Conservation (phyloP, 164 flowering plant species). For the Aristolochia californica region DNA sequence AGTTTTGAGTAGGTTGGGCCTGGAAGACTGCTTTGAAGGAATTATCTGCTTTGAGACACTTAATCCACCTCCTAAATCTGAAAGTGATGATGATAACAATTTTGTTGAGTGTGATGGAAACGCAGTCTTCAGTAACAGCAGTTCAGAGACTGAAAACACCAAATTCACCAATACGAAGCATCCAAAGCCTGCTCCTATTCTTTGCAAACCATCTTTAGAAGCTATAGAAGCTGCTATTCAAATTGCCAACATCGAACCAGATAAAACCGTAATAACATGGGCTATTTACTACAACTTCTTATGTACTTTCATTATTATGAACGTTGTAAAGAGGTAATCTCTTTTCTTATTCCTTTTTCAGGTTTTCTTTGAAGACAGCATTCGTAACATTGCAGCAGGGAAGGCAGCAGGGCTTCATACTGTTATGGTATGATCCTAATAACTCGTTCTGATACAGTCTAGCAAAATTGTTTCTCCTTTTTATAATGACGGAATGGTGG, state of each 20-base stretch:
- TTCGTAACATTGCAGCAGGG: slow-evolving; percentile 66
- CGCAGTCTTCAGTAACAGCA: slow-evolving; percentile 8
- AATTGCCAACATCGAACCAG: slow-evolving; percentile 58
- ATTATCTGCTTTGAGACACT: slow-evolving; percentile 94
- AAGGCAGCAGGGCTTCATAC: slow-evolving; percentile 82
- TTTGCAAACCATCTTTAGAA: slow-evolving; percentile 77
- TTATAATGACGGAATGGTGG: not conserved
- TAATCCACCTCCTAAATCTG: slow-evolving; percentile 39
- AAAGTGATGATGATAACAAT: slow-evolving; percentile 11
- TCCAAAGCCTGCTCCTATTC: slow-evolving; percentile 17
- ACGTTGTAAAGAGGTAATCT: not conserved
- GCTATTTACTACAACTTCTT: not conserved
- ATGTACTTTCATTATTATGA: not conserved
- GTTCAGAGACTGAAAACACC: slow-evolving; percentile 4
- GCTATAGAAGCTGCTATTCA: slow-evolving; percentile 70
- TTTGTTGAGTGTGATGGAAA: too few species aligned
- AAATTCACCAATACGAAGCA: too few species aligned
- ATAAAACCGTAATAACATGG: slow-evolving; percentile 42
- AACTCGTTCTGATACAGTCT: not conserved
- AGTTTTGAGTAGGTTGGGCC: slow-evolving; percentile 54
- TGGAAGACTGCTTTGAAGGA: slow-evolving; percentile 91
- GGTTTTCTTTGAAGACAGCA: slow-evolving; percentile 93
- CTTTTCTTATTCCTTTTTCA: slow-evolving; percentile 16
- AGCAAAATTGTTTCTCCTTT: not conserved
- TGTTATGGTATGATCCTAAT: slow-evolving; percentile 52